Evolutionary conservation across 2,329 filamentous ascomycete species (phyloP).

Genomic region (Leptographium wingfieldii): DNA sequence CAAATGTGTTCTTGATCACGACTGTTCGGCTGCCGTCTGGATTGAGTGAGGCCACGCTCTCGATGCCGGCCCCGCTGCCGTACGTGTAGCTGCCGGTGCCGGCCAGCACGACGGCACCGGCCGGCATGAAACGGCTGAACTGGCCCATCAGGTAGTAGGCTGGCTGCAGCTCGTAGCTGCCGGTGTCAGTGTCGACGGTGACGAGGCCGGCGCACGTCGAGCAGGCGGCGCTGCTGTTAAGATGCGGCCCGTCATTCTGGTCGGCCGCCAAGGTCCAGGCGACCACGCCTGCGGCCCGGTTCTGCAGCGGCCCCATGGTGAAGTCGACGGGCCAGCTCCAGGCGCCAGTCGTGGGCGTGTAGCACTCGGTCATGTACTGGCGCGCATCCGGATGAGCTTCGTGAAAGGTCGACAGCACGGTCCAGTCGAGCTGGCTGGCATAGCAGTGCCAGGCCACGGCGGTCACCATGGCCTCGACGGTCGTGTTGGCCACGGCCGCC

Average conservation of each 20-base stretch:
- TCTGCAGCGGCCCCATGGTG: conserved; percentile 34
- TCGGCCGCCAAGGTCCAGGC: conserved; percentile 33
- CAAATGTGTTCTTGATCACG: conserved; percentile 34
- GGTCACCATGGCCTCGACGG: conserved; percentile 11
- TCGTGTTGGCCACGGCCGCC: conserved; percentile 14
- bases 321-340: conserved; percentile 29
- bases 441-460: conserved; percentile 31
- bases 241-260: conserved; percentile 28
- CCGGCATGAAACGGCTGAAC: conserved; percentile 29
- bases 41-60: conserved; percentile 33
- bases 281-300: conserved; percentile 31
- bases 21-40: conserved; percentile 32
- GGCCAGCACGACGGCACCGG: conserved; percentile 42
- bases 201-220: conserved; percentile 37
- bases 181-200: conserved; percentile 34
- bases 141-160: conserved; percentile 44
- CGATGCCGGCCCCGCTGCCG: conserved; percentile 23
- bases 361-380: conserved; percentile 39
- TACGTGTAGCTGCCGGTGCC: conserved; percentile 32
- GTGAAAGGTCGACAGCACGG: conserved; percentile 26
- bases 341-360: conserved; percentile 23
- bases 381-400: conserved; percentile 23
- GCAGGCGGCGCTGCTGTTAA: conserved; percentile 27
- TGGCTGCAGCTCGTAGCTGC: conserved; percentile 28
- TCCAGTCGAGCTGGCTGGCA: conserved; percentile 23